Percentiles rank a stretch among this genome's conserved stretches.
These are phyloP conservation scores for Coemansia erecta DNA, from an alignment of 192 early-diverging fungal genomes.

Conservation along the genomic window DNA sequence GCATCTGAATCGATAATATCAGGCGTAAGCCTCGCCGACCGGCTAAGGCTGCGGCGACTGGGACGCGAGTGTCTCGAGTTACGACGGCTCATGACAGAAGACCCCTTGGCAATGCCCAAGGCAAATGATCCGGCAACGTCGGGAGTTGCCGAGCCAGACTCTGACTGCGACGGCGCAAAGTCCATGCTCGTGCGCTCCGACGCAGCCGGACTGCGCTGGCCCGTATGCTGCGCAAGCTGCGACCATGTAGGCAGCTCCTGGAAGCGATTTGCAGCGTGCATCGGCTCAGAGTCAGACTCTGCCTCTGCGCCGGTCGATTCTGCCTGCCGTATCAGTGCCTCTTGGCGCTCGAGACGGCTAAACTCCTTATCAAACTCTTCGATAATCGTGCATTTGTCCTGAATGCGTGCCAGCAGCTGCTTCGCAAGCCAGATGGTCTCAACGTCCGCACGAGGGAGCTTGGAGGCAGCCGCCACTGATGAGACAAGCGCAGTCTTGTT, in stretches of 20 bases:
- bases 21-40: conserved; percentile 15
- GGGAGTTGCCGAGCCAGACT: conserved; percentile 43
- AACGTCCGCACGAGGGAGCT: conserved; percentile 44
- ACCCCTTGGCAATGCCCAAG: conserved; percentile 18
- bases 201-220: conserved; percentile 31
- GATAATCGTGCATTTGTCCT: conserved; percentile 41
- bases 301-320: conserved; percentile 22
- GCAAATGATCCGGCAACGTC: conserved; percentile 15
- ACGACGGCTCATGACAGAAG: conserved; percentile 27
- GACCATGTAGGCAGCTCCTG: conserved; percentile 47
- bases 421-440: conserved; percentile 55
- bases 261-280: conserved; percentile 3
- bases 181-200: conserved; percentile 52
- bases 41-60: conserved; percentile 51
- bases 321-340: conserved; percentile 42
- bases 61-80: conserved; percentile 50
- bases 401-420: conserved; percentile 43
- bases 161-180: conserved; percentile 34
- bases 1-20: conserved; percentile 22
- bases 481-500: neutral
- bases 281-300: conserved; percentile 1
- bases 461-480: neutral
- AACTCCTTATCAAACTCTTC: conserved; percentile 53
- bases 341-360: conserved; percentile 44
- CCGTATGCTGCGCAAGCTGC: conserved; percentile 35